Base-by-base conservation (phyloP, 768 basidiomycete species). In the Cantharellus cinnabarinus region DNA sequence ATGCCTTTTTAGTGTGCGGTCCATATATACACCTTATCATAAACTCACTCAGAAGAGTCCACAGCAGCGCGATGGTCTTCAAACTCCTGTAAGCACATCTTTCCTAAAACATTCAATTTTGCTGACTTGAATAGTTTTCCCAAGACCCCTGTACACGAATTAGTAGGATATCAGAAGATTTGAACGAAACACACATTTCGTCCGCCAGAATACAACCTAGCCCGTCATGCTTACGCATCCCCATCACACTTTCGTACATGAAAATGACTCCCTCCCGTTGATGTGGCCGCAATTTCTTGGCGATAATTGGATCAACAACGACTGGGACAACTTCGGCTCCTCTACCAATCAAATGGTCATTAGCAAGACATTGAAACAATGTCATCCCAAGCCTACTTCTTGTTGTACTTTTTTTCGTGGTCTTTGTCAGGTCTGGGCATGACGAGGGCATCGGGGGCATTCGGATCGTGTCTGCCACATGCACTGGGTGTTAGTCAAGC, bases 231-330 rank as follows among this genome's bases (percentile, higher is more conserved):
- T 82, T 85, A 58, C 87, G 77, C 66, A 95, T 72, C 5, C 91
- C 93, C 90, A 97, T 97, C 15, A 93, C 85, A 65, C 84, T 89
- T 66, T 93, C 89, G 66, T 99, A 99, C 73, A 99, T 72, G 69
- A 99, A 99, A 67, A 79, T 78, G 41, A 89, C 76, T 39, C 88
- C 91, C 76, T 95, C 91, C 52, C 77, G 74, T 66, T 99, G 95
- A 71, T 99, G 95, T 10, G 83, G 79, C 57, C 94, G 76, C 70
- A 99, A 78, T 57, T 77, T 76, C 42, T 78, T 75, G 1, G 79
- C 74, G 34, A 99, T 67, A n/a, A 85, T 71, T 2, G 93, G 94
- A 67, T 98, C 94, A 38, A 99, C 68, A 2, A 98, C 93, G 3
- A 98, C 93, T 58, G 82, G 77, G 5, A 87, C 77, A 5, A 90